Percentiles rank a stretch among this genome's conserved stretches.
Evolutionary conservation across 192 early-diverging fungal species (phyloP).

Genomic region (Backusella liffmaniae): DNA sequence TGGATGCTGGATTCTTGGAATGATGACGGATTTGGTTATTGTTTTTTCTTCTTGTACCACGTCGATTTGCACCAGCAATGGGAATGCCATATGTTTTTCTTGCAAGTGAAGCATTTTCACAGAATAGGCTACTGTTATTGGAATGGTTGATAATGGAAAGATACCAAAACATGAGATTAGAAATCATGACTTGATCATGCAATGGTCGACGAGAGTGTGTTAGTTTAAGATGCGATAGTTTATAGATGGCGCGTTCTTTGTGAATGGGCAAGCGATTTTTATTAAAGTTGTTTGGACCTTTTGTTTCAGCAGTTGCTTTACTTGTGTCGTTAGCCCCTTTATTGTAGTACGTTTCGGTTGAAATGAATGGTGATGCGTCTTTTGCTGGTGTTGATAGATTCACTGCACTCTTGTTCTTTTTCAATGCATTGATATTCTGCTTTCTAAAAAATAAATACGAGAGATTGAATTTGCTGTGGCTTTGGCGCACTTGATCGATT

Average conservation of each 20-base stretch:
- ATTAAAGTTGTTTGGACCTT: neutral
- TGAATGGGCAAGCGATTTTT: conserved; percentile 55
- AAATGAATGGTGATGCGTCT: neutral
- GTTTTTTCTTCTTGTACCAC: neutral
- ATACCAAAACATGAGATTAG: conserved; percentile 87
- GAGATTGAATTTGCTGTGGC: neutral
- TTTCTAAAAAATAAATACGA: neutral
- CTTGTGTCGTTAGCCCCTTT: neutral
- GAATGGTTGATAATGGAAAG: conserved; percentile 55
- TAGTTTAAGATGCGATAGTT: conserved; percentile 69
- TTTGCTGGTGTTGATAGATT: neutral
- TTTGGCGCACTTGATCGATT: neutral
- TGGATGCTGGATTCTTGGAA: neutral
- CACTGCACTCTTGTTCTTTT: neutral
- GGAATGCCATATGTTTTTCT: neutral
- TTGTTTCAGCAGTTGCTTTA: neutral
- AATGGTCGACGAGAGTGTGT: conserved; percentile 71
- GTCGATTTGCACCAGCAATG: neutral
- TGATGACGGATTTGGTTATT: neutral
- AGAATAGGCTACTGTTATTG: neutral
- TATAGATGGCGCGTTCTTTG: conserved; percentile 77
- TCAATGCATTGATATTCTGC: neutral
- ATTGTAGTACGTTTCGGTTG: neutral
- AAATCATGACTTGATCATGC: conserved; percentile 72
- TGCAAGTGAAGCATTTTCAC: neutral